A percentile compares a stretch with the other conserved stretches of the same genome.
Conservation (phyloP, 441 rosid species). For the Gossypium armourianum region DNA sequence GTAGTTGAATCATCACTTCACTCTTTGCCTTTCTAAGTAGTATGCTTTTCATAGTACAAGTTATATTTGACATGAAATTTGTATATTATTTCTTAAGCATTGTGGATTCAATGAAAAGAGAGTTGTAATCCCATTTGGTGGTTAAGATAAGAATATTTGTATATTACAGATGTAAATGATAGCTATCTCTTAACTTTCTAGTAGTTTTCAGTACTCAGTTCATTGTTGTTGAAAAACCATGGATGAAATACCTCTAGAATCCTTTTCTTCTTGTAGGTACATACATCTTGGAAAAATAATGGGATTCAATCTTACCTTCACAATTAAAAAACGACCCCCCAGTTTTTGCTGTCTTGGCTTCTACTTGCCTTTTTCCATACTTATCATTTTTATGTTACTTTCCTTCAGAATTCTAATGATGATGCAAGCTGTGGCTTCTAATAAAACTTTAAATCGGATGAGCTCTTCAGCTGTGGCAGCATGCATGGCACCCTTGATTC, state of each 20-base stretch:
- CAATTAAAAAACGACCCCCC: not conserved
- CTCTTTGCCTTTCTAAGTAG: conserved; percentile 8
- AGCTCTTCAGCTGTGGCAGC: conserved; percentile 96
- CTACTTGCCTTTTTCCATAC: conserved; percentile 13
- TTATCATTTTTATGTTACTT: conserved; percentile 7
- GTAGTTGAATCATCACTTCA: conserved; percentile 27
- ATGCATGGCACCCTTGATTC: conserved; percentile 98
- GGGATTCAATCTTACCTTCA: not conserved
- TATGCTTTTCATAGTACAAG: not conserved
- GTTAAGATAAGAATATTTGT: not conserved
- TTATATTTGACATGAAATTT: not conserved
- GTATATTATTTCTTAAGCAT: not conserved
- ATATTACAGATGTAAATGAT: not conserved
- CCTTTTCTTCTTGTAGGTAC: not conserved
- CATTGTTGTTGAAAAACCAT: not conserved
- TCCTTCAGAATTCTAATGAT: conserved; percentile 65
- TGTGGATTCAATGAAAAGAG: not conserved
- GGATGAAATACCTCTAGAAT: not conserved
- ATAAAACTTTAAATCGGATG: conserved; percentile 72
- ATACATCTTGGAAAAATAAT: not conserved
- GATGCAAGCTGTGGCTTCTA: conserved; percentile 84
- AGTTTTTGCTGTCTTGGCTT: not conserved
- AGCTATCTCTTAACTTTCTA: not conserved
- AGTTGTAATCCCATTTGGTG: not conserved
- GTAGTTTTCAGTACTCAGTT: not conserved